Evolutionary conservation across 164 flowering plant genomes (phyloP), one percentile per base, ranked within the genome.

Genomic region (Vitis riparia): DNA sequence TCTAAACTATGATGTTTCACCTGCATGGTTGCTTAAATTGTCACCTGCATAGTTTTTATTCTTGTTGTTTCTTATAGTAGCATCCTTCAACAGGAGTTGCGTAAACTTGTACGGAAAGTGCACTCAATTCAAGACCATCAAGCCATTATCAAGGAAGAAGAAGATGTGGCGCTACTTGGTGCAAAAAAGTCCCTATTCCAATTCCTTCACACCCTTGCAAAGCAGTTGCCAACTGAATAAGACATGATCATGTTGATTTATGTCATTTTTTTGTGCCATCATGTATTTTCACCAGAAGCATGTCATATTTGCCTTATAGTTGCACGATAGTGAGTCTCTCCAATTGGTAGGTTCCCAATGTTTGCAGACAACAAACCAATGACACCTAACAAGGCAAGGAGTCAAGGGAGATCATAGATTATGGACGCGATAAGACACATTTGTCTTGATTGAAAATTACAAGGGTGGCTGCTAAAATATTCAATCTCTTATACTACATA

Each of bases 31-130:
- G 55, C 48, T 29, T 51, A 32, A 11, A 7, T 16, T n/a, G 19
- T 12, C 63, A 51, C 44, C 52, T 51, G 16, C 13, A 11, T 62
- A 8, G 9, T n/a, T 17, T 17, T 62, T 2, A 15, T 5, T 67
- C 14, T 37, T 23, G 29, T 23, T 32, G 50, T 13, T 48, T 55
- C n/a, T 65, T 5, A 17, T 49, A 23, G 55, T 48, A 27, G 7
- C 48, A 16, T 55, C 19, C 51, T 37, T 61, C 32, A 3, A 37
- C 85, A 91, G 94, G 91, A 89, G 68, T 58, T 88, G 66, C 83
- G 92, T 10, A 86, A 79, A 76, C 91, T 90, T 68, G 91, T 92
- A 3, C 82, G 90, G 49, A 82, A 71, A 78, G 89, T 89, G 30
- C 92, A 86, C 10, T 70, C 79, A 32, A 16, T 79, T 23, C 82